Percentiles rank a stretch among this genome's conserved stretches.
phyloP scores from a whole-genome alignment of 2,329 filamentous ascomycete species.

The Eutypa lata region DNA sequence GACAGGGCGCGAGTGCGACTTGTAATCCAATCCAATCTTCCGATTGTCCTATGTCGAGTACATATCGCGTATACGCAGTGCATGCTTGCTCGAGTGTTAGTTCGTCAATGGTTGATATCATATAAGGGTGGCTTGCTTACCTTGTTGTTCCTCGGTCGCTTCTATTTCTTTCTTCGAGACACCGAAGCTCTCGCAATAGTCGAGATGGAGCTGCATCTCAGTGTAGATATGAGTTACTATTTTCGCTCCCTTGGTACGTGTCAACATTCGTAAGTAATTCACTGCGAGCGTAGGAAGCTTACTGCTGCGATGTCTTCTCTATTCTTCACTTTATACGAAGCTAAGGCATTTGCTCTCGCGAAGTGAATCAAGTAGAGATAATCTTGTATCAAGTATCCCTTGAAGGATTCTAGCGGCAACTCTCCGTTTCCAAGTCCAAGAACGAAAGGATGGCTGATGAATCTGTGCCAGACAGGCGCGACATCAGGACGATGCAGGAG shows the following conservation, averaged over 20 bases:
- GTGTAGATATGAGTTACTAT: conserved; percentile 74
- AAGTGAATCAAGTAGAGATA: conserved; percentile 93
- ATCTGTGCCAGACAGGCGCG: conserved; percentile 68
- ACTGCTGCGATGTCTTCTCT: conserved; percentile 71
- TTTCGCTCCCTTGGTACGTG: conserved; percentile 49
- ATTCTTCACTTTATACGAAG: conserved; percentile 77
- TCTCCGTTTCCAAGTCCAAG: conserved; percentile 71
- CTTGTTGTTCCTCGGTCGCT: conserved; percentile 69
- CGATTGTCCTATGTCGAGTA: conserved; percentile 83
- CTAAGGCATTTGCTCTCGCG: conserved; percentile 78
- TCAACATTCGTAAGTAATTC: neutral
- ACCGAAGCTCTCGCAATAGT: conserved; percentile 80
- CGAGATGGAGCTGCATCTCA: conserved; percentile 78
- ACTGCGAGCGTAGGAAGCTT: conserved; percentile 21
- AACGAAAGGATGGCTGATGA: conserved; percentile 81
- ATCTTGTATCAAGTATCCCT: conserved; percentile 86
- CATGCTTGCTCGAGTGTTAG: conserved; percentile 30
- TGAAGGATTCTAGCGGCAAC: conserved; percentile 74
- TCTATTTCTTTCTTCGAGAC: conserved; percentile 72
- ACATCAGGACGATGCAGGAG: conserved; percentile 73
- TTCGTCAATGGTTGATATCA: neutral
- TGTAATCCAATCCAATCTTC: conserved; percentile 88
- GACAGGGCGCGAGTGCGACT: conserved; percentile 78
- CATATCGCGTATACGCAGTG: conserved; percentile 74
- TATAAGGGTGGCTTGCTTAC: conserved; percentile 35